Percentiles rank a stretch among this genome's conserved stretches.
These are phyloP conservation scores for Magnolia kwangsiensis DNA, from an alignment of 164 flowering plant genomes.

Conservation along the genomic window DNA sequence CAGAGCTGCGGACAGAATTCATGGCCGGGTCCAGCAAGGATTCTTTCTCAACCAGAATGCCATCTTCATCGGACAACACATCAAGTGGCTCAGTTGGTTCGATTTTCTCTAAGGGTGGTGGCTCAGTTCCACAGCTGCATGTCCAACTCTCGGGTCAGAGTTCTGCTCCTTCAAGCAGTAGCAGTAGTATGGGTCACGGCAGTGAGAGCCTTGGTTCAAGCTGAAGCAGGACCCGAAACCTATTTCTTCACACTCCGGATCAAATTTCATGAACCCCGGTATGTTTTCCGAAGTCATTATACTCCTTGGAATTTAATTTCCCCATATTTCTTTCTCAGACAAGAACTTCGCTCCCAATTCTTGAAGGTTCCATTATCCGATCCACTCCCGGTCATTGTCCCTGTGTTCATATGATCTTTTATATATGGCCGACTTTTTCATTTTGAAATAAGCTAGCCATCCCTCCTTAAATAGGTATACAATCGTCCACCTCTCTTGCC, in stretches of 20 bases:
- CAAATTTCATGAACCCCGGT: conserved; percentile 15
- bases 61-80: conserved; percentile 51
- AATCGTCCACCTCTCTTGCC: conserved; percentile 21
- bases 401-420: conserved; percentile 33
- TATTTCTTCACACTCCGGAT: conserved; percentile 13
- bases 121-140: conserved; percentile 31
- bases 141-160: conserved; percentile 38
- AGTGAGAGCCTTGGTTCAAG: conserved; percentile 34
- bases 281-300: conserved; percentile 1
- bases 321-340: conserved; percentile 4
- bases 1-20: conserved; percentile 62
- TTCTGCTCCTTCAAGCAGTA: conserved; percentile 36
- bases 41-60: conserved; percentile 38
- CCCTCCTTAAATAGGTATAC: conserved; percentile 25
- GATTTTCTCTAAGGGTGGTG: conserved; percentile 43
- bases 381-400: conserved; percentile 14
- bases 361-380: conserved; percentile 24
- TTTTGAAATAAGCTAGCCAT: conserved; percentile 49
- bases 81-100: conserved; percentile 64
- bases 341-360: conserved; percentile 10
- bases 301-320: background rate
- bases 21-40: conserved; percentile 52
- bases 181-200: conserved; percentile 27
- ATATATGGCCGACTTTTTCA: conserved; percentile 16
- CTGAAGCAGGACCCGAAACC: conserved; percentile 20